Percentiles rank a stretch among this genome's conserved stretches.
These are phyloP conservation scores for Fraxinus nigra DNA, from an alignment of 305 asterid genomes.

Conservation along the genomic window DNA sequence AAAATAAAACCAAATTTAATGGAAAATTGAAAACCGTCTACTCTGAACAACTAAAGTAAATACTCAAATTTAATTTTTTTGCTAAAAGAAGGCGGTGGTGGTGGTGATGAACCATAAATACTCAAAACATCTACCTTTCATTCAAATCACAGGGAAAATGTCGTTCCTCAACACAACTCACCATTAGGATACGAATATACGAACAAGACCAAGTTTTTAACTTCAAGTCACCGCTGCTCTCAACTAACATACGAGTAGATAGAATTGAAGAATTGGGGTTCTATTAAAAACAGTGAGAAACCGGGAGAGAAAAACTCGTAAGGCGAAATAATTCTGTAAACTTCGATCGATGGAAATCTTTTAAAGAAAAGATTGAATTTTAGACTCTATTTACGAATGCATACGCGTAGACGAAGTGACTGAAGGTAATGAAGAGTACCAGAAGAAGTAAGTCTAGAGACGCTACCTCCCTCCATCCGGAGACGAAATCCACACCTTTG, in stretches of 20 bases:
- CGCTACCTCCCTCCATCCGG: conserved; percentile 99
- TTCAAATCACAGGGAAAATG: background rate
- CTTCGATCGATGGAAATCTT: background rate
- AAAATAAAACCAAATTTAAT: background rate
- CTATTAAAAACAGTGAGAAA: background rate
- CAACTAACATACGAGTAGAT: background rate
- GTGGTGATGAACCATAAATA: background rate
- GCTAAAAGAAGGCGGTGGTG: background rate
- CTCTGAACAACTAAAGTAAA: background rate
- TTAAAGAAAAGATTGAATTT: background rate
- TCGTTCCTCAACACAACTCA: background rate
- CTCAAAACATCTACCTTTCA: background rate
- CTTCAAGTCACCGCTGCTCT: background rate
- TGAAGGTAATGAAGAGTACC: conserved; percentile 79
- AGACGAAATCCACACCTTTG: conserved; percentile 75
- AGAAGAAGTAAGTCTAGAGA: conserved; percentile 89
- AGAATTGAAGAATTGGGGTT: background rate
- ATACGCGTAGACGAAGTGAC: conserved; percentile 3
- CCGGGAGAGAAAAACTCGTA: background rate
- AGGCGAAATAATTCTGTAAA: background rate
- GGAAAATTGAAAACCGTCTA: background rate
- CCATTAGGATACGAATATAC: background rate
- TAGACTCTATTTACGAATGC: background rate
- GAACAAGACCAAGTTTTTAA: background rate
- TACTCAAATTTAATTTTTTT: background rate